Percentiles rank a stretch among this genome's conserved stretches.
These are phyloP conservation scores for Coemansia sp. DNA, from an alignment of 192 early-diverging fungal genomes.

Conservation along the genomic window DNA sequence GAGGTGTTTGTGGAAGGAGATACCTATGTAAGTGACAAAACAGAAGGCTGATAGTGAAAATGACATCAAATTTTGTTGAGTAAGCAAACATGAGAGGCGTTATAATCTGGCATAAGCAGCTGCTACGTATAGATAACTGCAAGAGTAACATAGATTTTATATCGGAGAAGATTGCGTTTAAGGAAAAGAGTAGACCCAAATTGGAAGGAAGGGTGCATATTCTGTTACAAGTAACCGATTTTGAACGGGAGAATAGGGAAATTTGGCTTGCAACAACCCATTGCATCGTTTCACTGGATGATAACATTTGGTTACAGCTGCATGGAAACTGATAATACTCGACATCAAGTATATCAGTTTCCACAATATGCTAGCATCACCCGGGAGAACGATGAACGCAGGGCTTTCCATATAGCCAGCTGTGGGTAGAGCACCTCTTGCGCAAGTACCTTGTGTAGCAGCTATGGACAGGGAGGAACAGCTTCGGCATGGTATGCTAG, in stretches of 20 bases:
- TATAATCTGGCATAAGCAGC: neutral
- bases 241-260: too few species aligned
- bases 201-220: too few species aligned
- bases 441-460: neutral
- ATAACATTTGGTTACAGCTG: too few species aligned
- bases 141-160: neutral
- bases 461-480: neutral
- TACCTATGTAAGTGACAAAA: neutral
- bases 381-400: neutral
- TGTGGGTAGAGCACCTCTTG: too few species aligned
- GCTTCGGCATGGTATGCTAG: neutral
- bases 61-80: neutral
- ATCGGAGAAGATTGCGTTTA: too few species aligned
- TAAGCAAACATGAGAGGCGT: neutral
- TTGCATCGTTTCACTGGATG: too few species aligned
- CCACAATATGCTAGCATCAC: too few species aligned
- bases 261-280: too few species aligned
- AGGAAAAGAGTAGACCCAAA: too few species aligned
- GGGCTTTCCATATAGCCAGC: neutral
- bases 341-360: too few species aligned
- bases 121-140: neutral
- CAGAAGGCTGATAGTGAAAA: neutral
- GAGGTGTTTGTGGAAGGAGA: neutral
- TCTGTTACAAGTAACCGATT: too few species aligned
- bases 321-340: too few species aligned